Evolutionary conservation across 2,329 filamentous ascomycete genomes (phyloP), one percentile per base, ranked within the genome.

Genomic region (Aureobasidium namibiae): DNA sequence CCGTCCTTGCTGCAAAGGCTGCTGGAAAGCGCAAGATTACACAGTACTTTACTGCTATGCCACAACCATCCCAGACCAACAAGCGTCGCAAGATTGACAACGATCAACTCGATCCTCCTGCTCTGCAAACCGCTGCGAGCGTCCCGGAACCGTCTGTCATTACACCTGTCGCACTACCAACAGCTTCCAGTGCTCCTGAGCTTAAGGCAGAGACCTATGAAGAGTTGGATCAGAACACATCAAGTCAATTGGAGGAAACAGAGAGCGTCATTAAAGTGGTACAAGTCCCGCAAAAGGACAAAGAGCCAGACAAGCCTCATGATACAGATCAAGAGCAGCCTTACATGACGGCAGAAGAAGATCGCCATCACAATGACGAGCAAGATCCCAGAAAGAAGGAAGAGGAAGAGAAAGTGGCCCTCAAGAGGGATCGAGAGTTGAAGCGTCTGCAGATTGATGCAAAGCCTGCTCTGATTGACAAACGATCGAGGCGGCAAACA

Each of bases 391-490:
- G 18, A 18, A 46, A 45, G 18, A 46, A 18, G 9, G 53, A 56
- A 10, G 31, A 38, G n/a, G 53, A 56, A 11, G 31, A 45, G 16
- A 56, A 56, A 33, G 18, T 14, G 10, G 38, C 38, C 4, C 29
- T 33, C 24, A 58, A 41, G 34, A 11, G 33, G 16, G 33, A 48
- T 5, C 45, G 46, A 39, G 57, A 59, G 10, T 48, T 59, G 38
- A 39, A 38, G 10, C 46, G 46, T 16, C 38, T 59, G 11, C 46
- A 59, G 23, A 59, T 59, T 39, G 57, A 59, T 29, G 57, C 57
- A 1, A 59, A 50, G 31, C 41, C 46, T 13, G 57, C 57, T 16
- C 9, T 59, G 46, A 45, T 33, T 36, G 56, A 44, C 38, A 56
- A 56, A 34, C 52, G 39, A 5, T 44, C 39, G 11, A 56, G 52